Evolutionary conservation across 2,329 filamentous ascomycete species (phyloP), one percentile per base, ranked within the genome.

Genomic region (Coniochaeta hoffmannii): DNA sequence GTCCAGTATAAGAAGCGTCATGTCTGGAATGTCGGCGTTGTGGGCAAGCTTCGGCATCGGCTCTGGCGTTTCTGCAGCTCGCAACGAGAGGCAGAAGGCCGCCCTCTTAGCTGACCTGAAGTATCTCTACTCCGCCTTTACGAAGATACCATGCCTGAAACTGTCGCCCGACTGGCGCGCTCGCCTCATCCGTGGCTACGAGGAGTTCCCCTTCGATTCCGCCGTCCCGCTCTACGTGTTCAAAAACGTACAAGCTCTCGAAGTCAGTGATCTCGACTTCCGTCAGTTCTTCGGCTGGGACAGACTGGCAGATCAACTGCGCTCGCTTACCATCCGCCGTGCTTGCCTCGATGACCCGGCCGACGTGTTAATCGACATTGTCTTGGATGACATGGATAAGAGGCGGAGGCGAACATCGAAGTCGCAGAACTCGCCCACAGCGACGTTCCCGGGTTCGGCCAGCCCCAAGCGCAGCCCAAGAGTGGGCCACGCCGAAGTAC

Each of bases 241-340:
- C 81, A 97, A 99, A 74, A 99, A 97, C 63, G 77, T 97, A 54
- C 93, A 93, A 71, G 88, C 90, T 22, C 79, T 99, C 60, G 94
- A 99, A 70, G 89, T 99, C 54, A 92, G 87, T 73, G 92, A 95
- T 72, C 88, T 97, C 67, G 94, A 99, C 71, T 97, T 96, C 68
- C 85, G 94, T 59, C 92, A 96, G 64, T 97, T 97, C 73, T 96
- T 91, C 71, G 94, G 94, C 56, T 99, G 94, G 94, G 93, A 99
- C 69, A 85, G 89, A 57, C 74, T 97, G 55, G 89, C 94, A 9
- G 94, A 99, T 67, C 92, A 97, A 69, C 76, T 99, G 59, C 86
- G 91, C 57, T 95, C 90, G 59, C 77, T 99, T 60, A 94, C 89
- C 2, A 77, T 99, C 61, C 96, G 91, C 73, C 85, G 91, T 62